Evolutionary conservation across 2,329 filamentous ascomycete genomes (phyloP).

Genomic region (Aspergillus tanneri): DNA sequence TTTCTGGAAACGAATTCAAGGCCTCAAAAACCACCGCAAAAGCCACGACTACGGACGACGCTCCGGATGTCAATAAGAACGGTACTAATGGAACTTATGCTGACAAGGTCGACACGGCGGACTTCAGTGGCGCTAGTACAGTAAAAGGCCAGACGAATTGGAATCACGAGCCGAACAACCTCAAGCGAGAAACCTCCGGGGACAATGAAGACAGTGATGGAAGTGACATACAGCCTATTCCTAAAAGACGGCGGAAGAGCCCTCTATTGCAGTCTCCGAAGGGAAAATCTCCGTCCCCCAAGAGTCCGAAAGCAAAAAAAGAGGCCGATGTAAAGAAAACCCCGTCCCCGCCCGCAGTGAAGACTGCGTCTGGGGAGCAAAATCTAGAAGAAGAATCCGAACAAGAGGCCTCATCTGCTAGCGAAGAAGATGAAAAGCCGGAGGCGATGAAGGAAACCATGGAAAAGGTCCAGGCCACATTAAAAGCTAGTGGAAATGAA

Average conservation of each 20-base stretch:
- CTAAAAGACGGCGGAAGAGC: slow-evolving; percentile 52
- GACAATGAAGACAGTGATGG: slow-evolving; percentile 42
- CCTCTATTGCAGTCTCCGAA: slow-evolving; percentile 30
- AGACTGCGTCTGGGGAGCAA: slow-evolving; percentile 50
- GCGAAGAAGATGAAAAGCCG: slow-evolving; percentile 65
- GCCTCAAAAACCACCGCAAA: slow-evolving; percentile 30
- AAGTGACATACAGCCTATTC: slow-evolving; percentile 58
- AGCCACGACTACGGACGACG: slow-evolving; percentile 28
- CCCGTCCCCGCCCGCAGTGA: slow-evolving; percentile 26
- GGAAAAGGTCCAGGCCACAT: slow-evolving; percentile 74
- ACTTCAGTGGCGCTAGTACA: slow-evolving; percentile 16
- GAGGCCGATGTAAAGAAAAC: slow-evolving; percentile 20
- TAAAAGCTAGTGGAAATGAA: slow-evolving; percentile 68
- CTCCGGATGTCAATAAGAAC: background rate
- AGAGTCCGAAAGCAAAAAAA: slow-evolving; percentile 15
- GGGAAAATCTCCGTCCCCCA: slow-evolving; percentile 23
- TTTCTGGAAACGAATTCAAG: slow-evolving; percentile 58
- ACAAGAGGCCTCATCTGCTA: slow-evolving; percentile 44
- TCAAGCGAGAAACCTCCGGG: slow-evolving; percentile 30
- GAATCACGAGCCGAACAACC: slow-evolving; percentile 8
- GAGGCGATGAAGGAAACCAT: slow-evolving; percentile 71
- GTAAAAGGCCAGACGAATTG: slow-evolving; percentile 6
- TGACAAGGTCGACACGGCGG: slow-evolving; percentile 14
- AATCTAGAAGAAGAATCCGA: slow-evolving; percentile 33
- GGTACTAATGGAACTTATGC: slow-evolving; percentile 13